phyloP scores from a whole-genome alignment of 164 flowering plant species.

The Tetrastigma voinierianum region DNA sequence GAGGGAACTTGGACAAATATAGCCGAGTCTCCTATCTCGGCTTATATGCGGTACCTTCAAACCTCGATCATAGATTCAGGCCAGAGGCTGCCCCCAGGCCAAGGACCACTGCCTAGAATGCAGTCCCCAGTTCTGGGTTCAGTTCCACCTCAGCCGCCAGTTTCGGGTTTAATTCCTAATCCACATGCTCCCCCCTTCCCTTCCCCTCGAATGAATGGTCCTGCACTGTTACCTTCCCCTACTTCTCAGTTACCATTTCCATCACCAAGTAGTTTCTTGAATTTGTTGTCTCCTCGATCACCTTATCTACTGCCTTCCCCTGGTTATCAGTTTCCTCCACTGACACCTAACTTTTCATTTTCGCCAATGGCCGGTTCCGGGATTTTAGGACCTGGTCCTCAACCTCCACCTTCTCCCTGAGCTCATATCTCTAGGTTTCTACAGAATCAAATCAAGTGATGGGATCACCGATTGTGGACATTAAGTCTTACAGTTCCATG shows the following conservation, averaged over 20 bases:
- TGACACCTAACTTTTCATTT: conserved; percentile 68
- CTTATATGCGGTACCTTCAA: conserved; percentile 91
- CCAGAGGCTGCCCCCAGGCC: conserved; percentile 29
- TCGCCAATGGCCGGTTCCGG: conserved; percentile 64
- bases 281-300: conserved; percentile 74
- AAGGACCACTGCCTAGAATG: conserved; percentile 8
- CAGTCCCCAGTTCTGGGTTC: conserved; percentile 22
- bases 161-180: conserved; percentile 59
- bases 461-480: too few species aligned
- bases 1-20: conserved; percentile 48
- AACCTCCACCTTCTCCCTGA: conserved; percentile 83
- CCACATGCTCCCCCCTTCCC: conserved; percentile 62
- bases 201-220: conserved; percentile 52
- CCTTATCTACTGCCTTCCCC: conserved; percentile 86
- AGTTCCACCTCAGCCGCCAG: conserved; percentile 25
- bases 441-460: too few species aligned
- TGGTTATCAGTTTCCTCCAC: conserved; percentile 62
- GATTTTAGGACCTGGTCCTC: conserved; percentile 93
- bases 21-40: conserved; percentile 84
- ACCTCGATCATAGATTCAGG: conserved; percentile 55
- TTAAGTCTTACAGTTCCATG: conserved; percentile 3
- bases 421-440: too few species aligned
- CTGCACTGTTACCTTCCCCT: conserved; percentile 79
- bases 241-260: conserved; percentile 74
- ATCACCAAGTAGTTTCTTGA: conserved; percentile 70